phyloP scores from a whole-genome alignment of 176 grass and related monocot genomes.

The Hordeum vulgare region MorexV3_pseudomolecules_assembly NC_058518.1:461974501-461975000 shows the following conservation, averaged over 20 bases:
- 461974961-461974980: background rate
- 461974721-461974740: background rate
- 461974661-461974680: background rate
- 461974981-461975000: background rate
- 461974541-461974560: slow-evolving; percentile 9
- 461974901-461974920: background rate
- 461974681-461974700: background rate
- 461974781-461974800: background rate
- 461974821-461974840: background rate
- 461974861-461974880: background rate
- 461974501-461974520: background rate
- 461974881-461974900: background rate
- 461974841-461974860: background rate
- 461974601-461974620: slow-evolving; percentile 97
- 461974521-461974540: background rate
- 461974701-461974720: background rate
- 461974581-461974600: slow-evolving; percentile 85
- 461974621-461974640: slow-evolving; percentile 94
- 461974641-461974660: slow-evolving; percentile 53
- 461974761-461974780: background rate
- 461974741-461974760: background rate
- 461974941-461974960: background rate
- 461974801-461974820: background rate
- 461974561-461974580: slow-evolving; percentile 95
- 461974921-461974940: background rate